Evolutionary conservation across 495 filamentous ascomycete genomes (phyloP), one percentile per base, ranked within the genome.

Genomic region (Tuber microsphaerosporum): DNA sequence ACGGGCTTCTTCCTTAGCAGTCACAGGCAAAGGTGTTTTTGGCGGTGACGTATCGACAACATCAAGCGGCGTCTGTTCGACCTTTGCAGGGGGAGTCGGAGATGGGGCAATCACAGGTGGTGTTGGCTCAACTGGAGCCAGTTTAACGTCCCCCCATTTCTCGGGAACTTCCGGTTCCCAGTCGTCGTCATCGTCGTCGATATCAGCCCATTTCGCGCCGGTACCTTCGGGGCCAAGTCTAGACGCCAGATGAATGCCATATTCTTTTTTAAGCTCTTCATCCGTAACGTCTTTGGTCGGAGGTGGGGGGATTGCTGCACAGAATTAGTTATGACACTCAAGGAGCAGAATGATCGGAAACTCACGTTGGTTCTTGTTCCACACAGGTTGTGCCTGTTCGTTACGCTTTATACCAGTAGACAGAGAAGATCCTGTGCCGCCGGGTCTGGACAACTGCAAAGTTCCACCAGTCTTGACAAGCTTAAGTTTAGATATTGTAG

Each of bases 301-400:
- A 41, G 92, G 90, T 73, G 92, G 89, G 26, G 90, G 89, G 77
- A 93, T 92, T 94, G 84, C 45, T 83, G 74, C 80, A 79, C 48
- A 78, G 45, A 85, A 84, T 77, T 74, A 77, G 70, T 42, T 73
- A 42, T 69, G 43, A 42, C 65, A 16, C 56, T 75, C 51, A 71
- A 9, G 73, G 71, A 71, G 10, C 42, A 37, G 42, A 61, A 61
- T 19, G 46, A 75, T 22, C 72, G 65, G 72, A 71, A 69, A 87
- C 89, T 83, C 90, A 97, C 94, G 93, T 87, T 92, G 88, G 82
- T 99, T 99, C 84, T 94, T 97, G 83, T 98, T 99, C 95, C 95
- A 99, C 37, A 99, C 95, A 84, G 65, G 85, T 73, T 37, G 85
- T 84, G 56, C 85, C 69, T 86, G 89, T 90, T 85, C 84, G 86